Base-by-base conservation (phyloP, 306 rosid genomes). In the Prunus armeniaca region DNA sequence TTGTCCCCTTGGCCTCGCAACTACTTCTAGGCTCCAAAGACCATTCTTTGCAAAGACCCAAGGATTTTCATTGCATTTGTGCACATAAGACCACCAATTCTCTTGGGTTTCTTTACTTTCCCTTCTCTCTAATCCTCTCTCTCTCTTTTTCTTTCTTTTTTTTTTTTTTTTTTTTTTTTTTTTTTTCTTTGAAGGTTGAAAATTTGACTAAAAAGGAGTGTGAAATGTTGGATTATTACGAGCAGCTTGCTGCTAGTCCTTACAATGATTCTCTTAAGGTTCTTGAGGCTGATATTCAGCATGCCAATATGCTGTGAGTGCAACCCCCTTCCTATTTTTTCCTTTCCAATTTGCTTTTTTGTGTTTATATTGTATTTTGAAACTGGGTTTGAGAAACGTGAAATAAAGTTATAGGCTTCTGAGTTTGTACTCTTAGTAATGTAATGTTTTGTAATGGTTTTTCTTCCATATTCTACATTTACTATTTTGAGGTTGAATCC, bases 251-350 rank as follows among this genome's bases (percentile, higher is more conserved):
- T 73, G 81, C 77, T 65, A 47, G 79, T 65, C 84, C 97, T 84
- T 86, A 78, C 46, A 78, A 81, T 17, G 97, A 90, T 76, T 89
- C 86, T 61, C 87, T 93, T 43, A 86, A 87, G 87, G 86, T 83
- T 71, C 86, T 93, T 25, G 92, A 93, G 80, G 85, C 88, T 82
- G 97, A 93, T 79, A 84, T 93, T 63, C 88, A 89, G 41, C 92
- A 88, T 76, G 97, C 97, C 67, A 93, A 93, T 83, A 62, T 82
- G 79, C 81, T 92, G 97, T 93, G 65, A 89, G 92, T 78, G 55
- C 56, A 63, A 64, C 28, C 52, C 28, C 66, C 32, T 46, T 71
- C 43, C 24, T 50, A 78, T 41, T 58, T 0, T 17, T 67, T 7
- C n/a, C 2, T 64, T 3, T 65, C 2, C 57, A 2, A 20, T 30